phyloP scores from a whole-genome alignment of 148 eudicot genomes.

The Heliamphora exappendiculata region DNA sequence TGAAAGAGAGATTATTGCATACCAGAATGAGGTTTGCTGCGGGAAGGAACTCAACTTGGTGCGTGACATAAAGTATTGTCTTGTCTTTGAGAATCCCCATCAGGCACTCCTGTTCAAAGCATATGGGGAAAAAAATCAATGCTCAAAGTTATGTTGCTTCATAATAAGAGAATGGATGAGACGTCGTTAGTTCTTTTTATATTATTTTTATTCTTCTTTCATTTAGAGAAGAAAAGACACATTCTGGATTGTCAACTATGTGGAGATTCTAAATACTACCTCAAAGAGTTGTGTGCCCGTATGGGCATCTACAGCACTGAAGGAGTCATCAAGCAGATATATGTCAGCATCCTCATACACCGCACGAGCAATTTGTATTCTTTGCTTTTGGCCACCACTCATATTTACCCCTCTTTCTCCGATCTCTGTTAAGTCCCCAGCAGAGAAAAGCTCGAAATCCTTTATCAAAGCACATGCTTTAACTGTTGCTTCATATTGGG shows the following conservation, averaged over 20 bases:
- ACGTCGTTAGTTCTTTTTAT: neutral
- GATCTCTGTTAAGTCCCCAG: constrained; percentile 85
- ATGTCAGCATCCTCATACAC: constrained; percentile 91
- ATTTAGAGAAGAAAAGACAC: neutral
- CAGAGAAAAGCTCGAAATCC: constrained; percentile 84
- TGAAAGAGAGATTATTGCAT: constrained; percentile 4
- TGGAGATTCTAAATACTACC: constrained; percentile 30
- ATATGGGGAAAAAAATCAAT: constrained; percentile 3
- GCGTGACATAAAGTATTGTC: constrained; percentile 83
- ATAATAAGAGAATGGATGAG: neutral
- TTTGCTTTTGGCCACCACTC: constrained; percentile 99
- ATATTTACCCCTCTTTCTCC: constrained; percentile 96
- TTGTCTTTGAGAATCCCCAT: constrained; percentile 83
- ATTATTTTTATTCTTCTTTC: neutral
- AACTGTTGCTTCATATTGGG: constrained; percentile 54
- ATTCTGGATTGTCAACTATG: neutral
- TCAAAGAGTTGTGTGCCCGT: constrained; percentile 91
- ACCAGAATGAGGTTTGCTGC: constrained; percentile 98
- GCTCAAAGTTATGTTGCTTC: neutral
- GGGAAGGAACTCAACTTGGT: constrained; percentile 98
- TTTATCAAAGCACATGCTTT: constrained; percentile 77
- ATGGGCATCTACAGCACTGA: constrained; percentile 98
- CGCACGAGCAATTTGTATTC: constrained; percentile 98
- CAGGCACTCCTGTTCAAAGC: constrained; percentile 64
- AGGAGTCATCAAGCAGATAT: constrained; percentile 94